phyloP scores from a whole-genome alignment of 768 basidiomycete genomes.

The Suillus occidentalis region DNA sequence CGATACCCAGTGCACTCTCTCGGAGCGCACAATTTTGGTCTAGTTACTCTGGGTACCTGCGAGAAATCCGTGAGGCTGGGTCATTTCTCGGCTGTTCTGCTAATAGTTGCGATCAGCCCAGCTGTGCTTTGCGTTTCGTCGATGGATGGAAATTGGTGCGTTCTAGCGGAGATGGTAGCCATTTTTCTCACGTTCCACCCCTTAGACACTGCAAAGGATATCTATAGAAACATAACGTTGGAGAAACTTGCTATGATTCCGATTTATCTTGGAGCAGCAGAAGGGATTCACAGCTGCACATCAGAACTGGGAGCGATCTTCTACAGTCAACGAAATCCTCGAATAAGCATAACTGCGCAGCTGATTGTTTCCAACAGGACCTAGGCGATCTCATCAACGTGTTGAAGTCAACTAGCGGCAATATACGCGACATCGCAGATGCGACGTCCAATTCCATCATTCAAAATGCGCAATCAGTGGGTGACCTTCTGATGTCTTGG shows the following conservation, averaged over 20 bases:
- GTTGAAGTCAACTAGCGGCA: slow-evolving; percentile 19
- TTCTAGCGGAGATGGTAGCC: background rate
- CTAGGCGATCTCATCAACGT: slow-evolving; percentile 26
- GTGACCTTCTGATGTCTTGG: background rate
- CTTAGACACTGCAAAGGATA: slow-evolving; percentile 60
- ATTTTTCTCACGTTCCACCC: slow-evolving; percentile 11
- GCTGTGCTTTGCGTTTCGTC: slow-evolving; percentile 71
- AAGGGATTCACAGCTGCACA: slow-evolving; percentile 29
- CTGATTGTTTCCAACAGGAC: slow-evolving; percentile 21
- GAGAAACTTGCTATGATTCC: slow-evolving; percentile 56
- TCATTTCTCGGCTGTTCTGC: slow-evolving; percentile 8
- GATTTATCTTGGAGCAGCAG: slow-evolving; percentile 47
- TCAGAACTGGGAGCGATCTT: slow-evolving; percentile 29
- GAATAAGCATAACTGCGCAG: background rate
- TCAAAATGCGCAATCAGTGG: slow-evolving; percentile 23
- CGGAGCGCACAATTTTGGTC: slow-evolving; percentile 85
- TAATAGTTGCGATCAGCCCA: slow-evolving; percentile 52
- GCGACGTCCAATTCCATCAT: slow-evolving; percentile 13
- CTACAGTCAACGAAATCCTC: background rate
- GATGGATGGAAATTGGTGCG: slow-evolving; percentile 74
- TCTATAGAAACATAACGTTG: slow-evolving; percentile 64
- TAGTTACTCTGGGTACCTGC: slow-evolving; percentile 80
- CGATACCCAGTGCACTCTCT: slow-evolving; percentile 56
- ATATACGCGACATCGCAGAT: slow-evolving; percentile 25
- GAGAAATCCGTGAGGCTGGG: slow-evolving; percentile 65